These are phyloP conservation scores for Pleurostoma richardsiae DNA, from an alignment of 2,329 filamentous ascomycete genomes.

Conservation along the genomic window DNA sequence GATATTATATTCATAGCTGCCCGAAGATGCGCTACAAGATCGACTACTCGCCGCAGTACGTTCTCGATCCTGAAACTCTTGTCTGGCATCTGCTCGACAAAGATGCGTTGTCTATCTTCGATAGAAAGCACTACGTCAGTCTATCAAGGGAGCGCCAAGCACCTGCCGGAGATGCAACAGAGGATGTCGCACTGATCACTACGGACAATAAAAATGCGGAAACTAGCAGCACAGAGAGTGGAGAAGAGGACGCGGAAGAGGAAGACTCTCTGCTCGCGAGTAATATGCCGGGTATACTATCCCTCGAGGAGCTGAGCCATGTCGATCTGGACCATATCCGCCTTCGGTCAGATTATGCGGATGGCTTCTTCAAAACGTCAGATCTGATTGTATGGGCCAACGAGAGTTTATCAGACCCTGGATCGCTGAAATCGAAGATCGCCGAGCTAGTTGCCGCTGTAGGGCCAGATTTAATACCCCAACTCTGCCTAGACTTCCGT, in stretches of 20 bases:
- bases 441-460: slow-evolving; percentile 64
- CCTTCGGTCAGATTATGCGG: slow-evolving; percentile 38
- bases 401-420: slow-evolving; percentile 41
- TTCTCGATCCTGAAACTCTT: slow-evolving; percentile 64
- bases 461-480: slow-evolving; percentile 52
- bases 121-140: slow-evolving; percentile 52
- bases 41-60: slow-evolving; percentile 68
- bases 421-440: slow-evolving; percentile 55
- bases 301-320: slow-evolving; percentile 43
- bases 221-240: slow-evolving; percentile 4
- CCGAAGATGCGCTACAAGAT: slow-evolving; percentile 84
- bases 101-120: slow-evolving; percentile 40
- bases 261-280: slow-evolving; percentile 47
- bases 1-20: slow-evolving; percentile 78
- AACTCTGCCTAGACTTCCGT: slow-evolving; percentile 55
- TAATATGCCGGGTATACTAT: slow-evolving; percentile 63
- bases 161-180: slow-evolving; percentile 22
- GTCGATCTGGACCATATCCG: slow-evolving; percentile 56
- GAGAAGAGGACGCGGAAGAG: slow-evolving; percentile 12
- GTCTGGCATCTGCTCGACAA: slow-evolving; percentile 57
- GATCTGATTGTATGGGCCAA: slow-evolving; percentile 57
- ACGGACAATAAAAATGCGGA: neutral
- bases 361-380: slow-evolving; percentile 34
- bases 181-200: slow-evolving; percentile 3
- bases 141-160: slow-evolving; percentile 24